Conservation (phyloP, 331 rosid species). For the Acacia pycnantha region DNA sequence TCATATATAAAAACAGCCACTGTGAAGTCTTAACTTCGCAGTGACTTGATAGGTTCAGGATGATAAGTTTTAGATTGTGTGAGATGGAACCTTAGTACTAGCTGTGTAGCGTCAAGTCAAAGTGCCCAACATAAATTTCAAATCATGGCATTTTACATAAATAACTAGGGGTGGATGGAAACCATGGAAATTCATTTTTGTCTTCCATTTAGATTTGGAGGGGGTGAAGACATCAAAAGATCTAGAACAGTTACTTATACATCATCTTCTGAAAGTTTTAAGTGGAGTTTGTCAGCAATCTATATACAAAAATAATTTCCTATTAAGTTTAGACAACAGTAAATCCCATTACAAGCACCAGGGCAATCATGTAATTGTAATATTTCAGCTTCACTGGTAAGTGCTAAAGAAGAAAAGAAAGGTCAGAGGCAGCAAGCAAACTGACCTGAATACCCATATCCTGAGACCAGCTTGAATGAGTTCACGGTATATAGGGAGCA, state of each 20-base stretch:
- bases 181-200: neutral
- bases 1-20: neutral
- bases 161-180: neutral
- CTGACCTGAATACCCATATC: slow-evolving; percentile 89
- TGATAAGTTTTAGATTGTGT: neutral
- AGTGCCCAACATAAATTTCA: neutral
- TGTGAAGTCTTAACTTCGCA: neutral
- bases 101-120: neutral
- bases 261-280: neutral
- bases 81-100: neutral
- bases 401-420: slow-evolving; percentile 3
- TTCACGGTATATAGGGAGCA: slow-evolving; percentile 91
- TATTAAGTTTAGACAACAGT: neutral
- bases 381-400: slow-evolving; percentile 6
- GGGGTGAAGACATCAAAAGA: neutral
- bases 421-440: neutral
- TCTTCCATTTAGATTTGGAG: neutral
- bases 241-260: neutral
- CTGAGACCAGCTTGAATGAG: slow-evolving; percentile 70
- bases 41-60: neutral
- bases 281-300: neutral
- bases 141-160: neutral
- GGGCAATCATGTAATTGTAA: slow-evolving; percentile 1
- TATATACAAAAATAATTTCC: slow-evolving; percentile 1
- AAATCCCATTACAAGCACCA: slow-evolving; percentile 10